A percentile compares a stretch with the other conserved stretches of the same genome.
Conservation (phyloP, 23 red algal genomes). For the Gracilariopsis chorda region DNA sequence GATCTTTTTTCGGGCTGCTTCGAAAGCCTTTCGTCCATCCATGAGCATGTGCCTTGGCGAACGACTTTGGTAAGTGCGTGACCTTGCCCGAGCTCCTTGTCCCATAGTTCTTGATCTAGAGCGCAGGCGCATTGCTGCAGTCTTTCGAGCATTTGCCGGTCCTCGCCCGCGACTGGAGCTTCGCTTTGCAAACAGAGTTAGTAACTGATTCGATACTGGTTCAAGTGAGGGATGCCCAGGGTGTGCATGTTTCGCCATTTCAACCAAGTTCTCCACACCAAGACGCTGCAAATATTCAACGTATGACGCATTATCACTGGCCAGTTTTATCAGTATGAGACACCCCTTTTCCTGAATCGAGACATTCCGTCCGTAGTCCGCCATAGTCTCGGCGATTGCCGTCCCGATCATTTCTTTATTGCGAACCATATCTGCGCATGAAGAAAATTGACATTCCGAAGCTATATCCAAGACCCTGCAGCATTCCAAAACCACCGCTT, state of each 20-base stretch:
- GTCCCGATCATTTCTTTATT: background rate
- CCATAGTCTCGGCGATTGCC: background rate
- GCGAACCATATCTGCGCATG: background rate
- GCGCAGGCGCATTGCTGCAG: background rate
- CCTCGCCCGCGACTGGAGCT: background rate
- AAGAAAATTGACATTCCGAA: background rate
- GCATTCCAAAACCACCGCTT: background rate
- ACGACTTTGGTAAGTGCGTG: background rate
- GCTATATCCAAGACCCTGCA: conserved; percentile 38
- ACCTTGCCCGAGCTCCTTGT: background rate
- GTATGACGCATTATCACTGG: background rate
- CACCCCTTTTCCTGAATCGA: conserved; percentile 32
- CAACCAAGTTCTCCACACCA: background rate
- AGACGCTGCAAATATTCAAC: background rate
- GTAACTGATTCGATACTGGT: conserved; percentile 3
- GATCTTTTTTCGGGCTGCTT: background rate
- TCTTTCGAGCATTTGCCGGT: background rate
- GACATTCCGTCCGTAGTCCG: background rate
- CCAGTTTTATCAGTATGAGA: conserved; percentile 21
- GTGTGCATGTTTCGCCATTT: background rate
- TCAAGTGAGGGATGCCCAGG: background rate
- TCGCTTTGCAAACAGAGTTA: background rate
- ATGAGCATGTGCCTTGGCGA: background rate
- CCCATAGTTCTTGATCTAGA: conserved; percentile 13
- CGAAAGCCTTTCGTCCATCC: background rate